These are phyloP conservation scores for Sclerospora graminicola DNA, from an alignment of 352 stramenopile species.

Conservation along the genomic window DNA sequence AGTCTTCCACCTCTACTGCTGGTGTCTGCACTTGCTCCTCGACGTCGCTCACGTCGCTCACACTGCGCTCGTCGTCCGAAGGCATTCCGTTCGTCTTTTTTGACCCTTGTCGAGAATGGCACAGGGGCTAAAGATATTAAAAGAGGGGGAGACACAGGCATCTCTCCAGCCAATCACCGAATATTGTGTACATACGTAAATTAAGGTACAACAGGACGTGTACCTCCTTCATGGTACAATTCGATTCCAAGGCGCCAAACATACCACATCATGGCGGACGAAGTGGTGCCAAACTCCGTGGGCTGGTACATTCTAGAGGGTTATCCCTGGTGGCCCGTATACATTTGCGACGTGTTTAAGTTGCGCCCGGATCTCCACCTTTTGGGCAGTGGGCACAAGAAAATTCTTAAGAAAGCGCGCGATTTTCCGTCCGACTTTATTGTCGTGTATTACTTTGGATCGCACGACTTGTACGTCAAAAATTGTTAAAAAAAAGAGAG, in stretches of 20 bases:
- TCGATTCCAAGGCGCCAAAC: too few relatives aligned
- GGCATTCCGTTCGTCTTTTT: too few relatives aligned
- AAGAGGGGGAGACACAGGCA: background rate
- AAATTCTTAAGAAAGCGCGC: slow-evolving; percentile 61
- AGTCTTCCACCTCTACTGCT: slow-evolving; percentile 69
- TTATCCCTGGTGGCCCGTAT: slow-evolving; percentile 81
- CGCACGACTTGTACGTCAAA: slow-evolving; percentile 63
- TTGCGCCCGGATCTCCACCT: slow-evolving; percentile 53
- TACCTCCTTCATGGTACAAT: background rate
- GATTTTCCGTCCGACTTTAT: slow-evolving; percentile 63
- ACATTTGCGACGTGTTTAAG: slow-evolving; percentile 73
- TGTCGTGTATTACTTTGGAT: slow-evolving; percentile 82
- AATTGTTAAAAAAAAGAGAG: too few relatives aligned
- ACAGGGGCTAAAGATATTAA: slow-evolving; percentile 7
- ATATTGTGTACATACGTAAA: too few relatives aligned
- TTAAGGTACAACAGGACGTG: too few relatives aligned
- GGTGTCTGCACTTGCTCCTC: slow-evolving; percentile 48
- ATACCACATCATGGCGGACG: slow-evolving; percentile 11
- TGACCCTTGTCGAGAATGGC: too few relatives aligned
- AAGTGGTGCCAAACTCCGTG: slow-evolving; percentile 52
- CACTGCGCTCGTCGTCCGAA: slow-evolving; percentile 29
- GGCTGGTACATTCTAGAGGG: slow-evolving; percentile 82
- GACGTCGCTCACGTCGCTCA: slow-evolving; percentile 67
- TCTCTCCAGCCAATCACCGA: background rate
- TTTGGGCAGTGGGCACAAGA: slow-evolving; percentile 54